Conservation (phyloP, 768 basidiomycete genomes). For the Tylopilus rubrobrunneus region DNA sequence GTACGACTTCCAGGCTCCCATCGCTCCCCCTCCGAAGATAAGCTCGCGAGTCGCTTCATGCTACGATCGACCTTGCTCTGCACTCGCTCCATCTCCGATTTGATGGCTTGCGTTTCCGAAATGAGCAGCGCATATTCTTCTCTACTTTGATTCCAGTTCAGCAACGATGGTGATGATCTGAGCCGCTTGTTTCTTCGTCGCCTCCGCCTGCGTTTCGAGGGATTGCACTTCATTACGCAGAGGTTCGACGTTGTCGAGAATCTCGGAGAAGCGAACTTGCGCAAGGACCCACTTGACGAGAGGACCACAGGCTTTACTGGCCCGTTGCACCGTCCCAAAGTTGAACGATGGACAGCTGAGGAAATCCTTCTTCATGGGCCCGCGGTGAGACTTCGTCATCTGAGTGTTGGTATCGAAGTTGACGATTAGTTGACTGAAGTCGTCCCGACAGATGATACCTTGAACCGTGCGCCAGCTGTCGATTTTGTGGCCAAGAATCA, state of each 20-base stretch:
- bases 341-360: slow-evolving; percentile 87
- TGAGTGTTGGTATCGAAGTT: slow-evolving; percentile 89
- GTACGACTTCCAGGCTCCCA: slow-evolving; percentile 96
- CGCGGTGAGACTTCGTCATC: slow-evolving; percentile 87
- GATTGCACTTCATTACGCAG: slow-evolving; percentile 93
- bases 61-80: slow-evolving; percentile 96
- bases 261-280: slow-evolving; percentile 92
- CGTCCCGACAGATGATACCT: slow-evolving; percentile 90
- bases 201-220: slow-evolving; percentile 87
- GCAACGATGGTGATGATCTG: slow-evolving; percentile 90
- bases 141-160: slow-evolving; percentile 93
- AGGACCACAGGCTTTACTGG: slow-evolving; percentile 95
- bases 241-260: slow-evolving; percentile 95
- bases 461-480: slow-evolving; percentile 97
- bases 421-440: slow-evolving; percentile 94
- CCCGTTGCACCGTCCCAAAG: slow-evolving; percentile 91
- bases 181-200: slow-evolving; percentile 89
- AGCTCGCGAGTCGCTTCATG: slow-evolving; percentile 89
- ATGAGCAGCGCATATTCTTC: slow-evolving; percentile 96
- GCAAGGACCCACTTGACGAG: slow-evolving; percentile 98
- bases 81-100: slow-evolving; percentile 95
- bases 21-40: slow-evolving; percentile 90
- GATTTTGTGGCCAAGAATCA: slow-evolving; percentile 92
- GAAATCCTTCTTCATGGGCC: slow-evolving; percentile 90
- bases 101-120: slow-evolving; percentile 95